Conservation (phyloP, 2,329 filamentous ascomycete genomes). For the Rhynchosporium secalis region DNA sequence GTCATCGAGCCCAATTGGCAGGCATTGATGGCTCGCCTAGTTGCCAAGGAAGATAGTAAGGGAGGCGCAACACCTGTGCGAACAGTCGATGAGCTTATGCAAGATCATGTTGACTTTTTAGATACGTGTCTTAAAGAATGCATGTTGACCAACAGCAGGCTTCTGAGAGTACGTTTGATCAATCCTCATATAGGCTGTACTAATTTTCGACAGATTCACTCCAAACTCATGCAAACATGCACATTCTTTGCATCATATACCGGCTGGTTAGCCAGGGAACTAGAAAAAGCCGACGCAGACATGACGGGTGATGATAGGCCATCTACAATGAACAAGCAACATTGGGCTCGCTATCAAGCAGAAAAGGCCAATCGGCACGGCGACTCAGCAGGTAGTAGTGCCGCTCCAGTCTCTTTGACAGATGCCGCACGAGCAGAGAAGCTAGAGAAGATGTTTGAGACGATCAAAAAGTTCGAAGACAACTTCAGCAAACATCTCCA, state of each 20-base stretch:
- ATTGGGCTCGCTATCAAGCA: constrained; percentile 60
- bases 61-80: constrained; percentile 48
- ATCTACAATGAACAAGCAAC: constrained; percentile 57
- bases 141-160: constrained; percentile 96
- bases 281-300: constrained; percentile 81
- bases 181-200: not conserved
- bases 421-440: constrained; percentile 40
- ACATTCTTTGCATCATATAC: constrained; percentile 92
- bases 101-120: constrained; percentile 96
- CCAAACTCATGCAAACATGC: constrained; percentile 94
- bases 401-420: constrained; percentile 19
- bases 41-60: constrained; percentile 55
- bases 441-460: constrained; percentile 65
- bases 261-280: constrained; percentile 78
- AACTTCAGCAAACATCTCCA: constrained; percentile 92
- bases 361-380: constrained; percentile 46
- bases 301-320: constrained; percentile 61
- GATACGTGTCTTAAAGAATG: constrained; percentile 98
- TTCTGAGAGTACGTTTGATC: constrained; percentile 67
- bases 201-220: constrained; percentile 72
- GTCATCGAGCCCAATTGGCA: constrained; percentile 99
- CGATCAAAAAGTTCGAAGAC: constrained; percentile 86
- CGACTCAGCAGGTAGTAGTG: constrained; percentile 32
- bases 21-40: constrained; percentile 83
- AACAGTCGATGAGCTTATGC: constrained; percentile 97